Base-by-base conservation (phyloP, 352 stramenopile species). In the Halophytophthora polymorphica region DNA sequence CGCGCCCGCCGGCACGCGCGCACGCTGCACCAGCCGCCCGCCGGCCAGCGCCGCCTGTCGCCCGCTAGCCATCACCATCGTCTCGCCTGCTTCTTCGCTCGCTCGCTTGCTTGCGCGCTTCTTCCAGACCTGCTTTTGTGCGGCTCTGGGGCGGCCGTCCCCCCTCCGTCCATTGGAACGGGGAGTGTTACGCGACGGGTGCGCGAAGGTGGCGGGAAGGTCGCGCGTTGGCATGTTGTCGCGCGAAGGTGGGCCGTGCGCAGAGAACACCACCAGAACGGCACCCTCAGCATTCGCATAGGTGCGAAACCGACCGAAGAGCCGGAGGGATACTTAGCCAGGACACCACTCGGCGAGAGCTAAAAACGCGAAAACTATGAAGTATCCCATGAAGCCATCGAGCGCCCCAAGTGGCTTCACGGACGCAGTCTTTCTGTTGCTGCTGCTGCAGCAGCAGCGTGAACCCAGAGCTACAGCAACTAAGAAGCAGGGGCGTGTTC, bases 1-100 rank as follows among this genome's bases (percentile, higher is more conserved):
- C 12, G 54, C 45, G 18, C 37, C 25, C 21, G 10, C 29, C n/a
- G 2, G 22, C 11, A 57, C 37, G 40, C 44, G 41, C 51, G 49
- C 33, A 31, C 46, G 55, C 28, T 58, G 50, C 38, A 73, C 35
- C 21, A 82, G 54, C 34, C 64, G 69, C 6, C 66, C 69, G 48
- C 72, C 58, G 15, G 56, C 64, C 45, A 80, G 50, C 47, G 64
- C 69, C 29, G 69, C 58, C 10, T 66, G 64, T 15, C 64, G 56
- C 58, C 54, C 50, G 38, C 45, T 48, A 41, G 45, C 36, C 17
- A 61, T 21, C 22, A 72, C 43, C 57, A 70, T 67, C 29, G 34
- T 50, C 15, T 8, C 10, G 6, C 15, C 15, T 37, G 11, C 23
- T 23, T 45, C 23, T 43, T 15, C 6, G n/a, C 19, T 43, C 14